Conservation (phyloP, 1,284 basidiomycete genomes). For the Phlebopus sp. region DNA sequence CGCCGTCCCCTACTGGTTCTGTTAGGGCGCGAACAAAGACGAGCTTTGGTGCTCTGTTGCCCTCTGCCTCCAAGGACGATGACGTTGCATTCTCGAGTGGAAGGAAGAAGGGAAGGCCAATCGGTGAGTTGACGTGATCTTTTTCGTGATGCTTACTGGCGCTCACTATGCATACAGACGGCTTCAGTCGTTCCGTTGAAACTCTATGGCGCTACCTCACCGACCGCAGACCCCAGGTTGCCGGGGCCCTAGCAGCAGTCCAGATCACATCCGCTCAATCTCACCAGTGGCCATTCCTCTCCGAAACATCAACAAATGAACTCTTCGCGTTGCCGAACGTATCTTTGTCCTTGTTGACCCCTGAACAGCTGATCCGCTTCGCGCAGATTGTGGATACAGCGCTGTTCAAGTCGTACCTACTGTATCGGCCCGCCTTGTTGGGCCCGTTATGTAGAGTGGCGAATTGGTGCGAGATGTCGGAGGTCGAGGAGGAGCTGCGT, state of each 20-base stretch:
- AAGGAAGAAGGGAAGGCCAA: constrained; percentile 36
- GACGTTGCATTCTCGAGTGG: constrained; percentile 55
- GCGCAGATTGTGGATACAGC: constrained; percentile 96
- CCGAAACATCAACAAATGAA: constrained; percentile 66
- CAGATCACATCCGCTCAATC: constrained; percentile 70
- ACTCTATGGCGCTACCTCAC: constrained; percentile 73
- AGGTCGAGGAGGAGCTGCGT: constrained; percentile 87
- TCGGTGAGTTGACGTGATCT: constrained; percentile 24
- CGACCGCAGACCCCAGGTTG: constrained; percentile 83
- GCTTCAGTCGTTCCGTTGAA: constrained; percentile 63
- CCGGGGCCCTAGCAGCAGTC: constrained; percentile 67
- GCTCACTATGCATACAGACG: constrained; percentile 40
- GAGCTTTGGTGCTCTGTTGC: constrained; percentile 51
- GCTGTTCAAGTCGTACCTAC: constrained; percentile 90
- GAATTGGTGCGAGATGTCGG: constrained; percentile 97
- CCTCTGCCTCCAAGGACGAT: constrained; percentile 50
- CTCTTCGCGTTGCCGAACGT: constrained; percentile 74
- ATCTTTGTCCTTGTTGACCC: constrained; percentile 65
- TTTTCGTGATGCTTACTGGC: background rate
- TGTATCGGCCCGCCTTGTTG: constrained; percentile 79
- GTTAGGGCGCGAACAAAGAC: constrained; percentile 51
- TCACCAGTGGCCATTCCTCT: constrained; percentile 60
- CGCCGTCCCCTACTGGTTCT: constrained; percentile 44
- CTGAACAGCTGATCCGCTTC: constrained; percentile 79
- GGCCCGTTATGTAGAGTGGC: constrained; percentile 87